Percentiles rank a stretch among this genome's conserved stretches.
Evolutionary conservation across 306 rosid genomes (phyloP).

Genomic region (Casuarina equisetifolia): DNA sequence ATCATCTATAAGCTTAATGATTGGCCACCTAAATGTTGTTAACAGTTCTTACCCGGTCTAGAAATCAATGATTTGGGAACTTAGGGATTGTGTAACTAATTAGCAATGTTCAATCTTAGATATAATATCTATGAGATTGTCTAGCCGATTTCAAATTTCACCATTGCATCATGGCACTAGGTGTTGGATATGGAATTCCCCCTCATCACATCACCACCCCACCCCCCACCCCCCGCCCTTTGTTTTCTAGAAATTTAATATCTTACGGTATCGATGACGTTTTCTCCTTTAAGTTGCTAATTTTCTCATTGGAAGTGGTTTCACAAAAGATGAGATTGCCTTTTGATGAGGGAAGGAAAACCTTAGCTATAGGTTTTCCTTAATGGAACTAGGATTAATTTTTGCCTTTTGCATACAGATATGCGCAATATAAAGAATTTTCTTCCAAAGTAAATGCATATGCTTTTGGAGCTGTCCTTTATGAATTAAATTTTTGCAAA

Average conservation of each 20-base stretch:
- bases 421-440: constrained; percentile 80
- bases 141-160: not conserved
- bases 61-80: not conserved
- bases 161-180: not conserved
- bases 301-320: not conserved
- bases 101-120: not conserved
- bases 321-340: not conserved
- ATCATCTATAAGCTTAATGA: not conserved
- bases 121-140: not conserved
- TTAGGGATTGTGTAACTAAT: not conserved
- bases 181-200: too few species aligned
- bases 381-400: constrained; percentile 19
- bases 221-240: too few species aligned
- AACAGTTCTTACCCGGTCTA: not conserved
- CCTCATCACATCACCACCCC: too few species aligned
- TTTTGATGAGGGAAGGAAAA: too few species aligned
- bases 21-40: not conserved
- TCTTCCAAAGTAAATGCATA: constrained; percentile 83
- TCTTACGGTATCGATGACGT: not conserved
- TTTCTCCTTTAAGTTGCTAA: not conserved
- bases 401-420: constrained; percentile 43
- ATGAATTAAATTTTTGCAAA: constrained; percentile 87
- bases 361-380: too few species aligned
- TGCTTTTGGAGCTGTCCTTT: constrained; percentile 91
- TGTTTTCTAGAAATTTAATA: not conserved